Conservation (phyloP, 148 eudicot species). For the Fagopyrum homotropicum region DNA sequence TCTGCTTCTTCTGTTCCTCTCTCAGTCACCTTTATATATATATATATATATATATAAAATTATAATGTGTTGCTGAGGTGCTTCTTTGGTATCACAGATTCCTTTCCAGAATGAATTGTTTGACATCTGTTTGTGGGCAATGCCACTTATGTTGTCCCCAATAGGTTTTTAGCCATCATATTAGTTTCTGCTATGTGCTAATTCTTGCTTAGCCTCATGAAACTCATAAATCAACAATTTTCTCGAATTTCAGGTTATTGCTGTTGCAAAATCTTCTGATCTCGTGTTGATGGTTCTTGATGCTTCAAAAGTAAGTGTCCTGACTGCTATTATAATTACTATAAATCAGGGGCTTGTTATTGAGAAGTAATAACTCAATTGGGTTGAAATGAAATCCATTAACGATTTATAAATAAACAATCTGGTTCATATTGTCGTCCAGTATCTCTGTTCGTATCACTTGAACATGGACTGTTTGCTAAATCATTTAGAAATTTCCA, state of each 20-base stretch:
- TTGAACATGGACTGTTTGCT: background rate
- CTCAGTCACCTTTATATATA: no score
- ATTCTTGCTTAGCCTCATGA: background rate
- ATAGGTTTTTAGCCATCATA: background rate
- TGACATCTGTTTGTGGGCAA: background rate
- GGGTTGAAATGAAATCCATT: background rate
- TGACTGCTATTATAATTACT: background rate
- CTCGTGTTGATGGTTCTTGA: constrained; percentile 98
- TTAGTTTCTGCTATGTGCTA: background rate
- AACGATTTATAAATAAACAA: background rate
- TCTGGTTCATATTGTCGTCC: background rate
- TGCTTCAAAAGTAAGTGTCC: constrained; percentile 88
- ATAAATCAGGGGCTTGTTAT: background rate
- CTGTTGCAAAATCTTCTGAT: constrained; percentile 98
- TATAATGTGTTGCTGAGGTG: background rate
- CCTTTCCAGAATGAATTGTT: no score
- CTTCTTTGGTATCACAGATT: background rate
- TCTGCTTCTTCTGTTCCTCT: no score
- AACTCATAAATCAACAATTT: no score
- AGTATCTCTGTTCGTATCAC: background rate
- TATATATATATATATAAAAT: no score
- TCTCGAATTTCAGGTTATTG: constrained; percentile 74
- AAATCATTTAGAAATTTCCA: background rate
- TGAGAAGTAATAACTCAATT: background rate
- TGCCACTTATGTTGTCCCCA: background rate